Conservation (phyloP, 2,329 filamentous ascomycete species). For the Beauveria sp. region DNA sequence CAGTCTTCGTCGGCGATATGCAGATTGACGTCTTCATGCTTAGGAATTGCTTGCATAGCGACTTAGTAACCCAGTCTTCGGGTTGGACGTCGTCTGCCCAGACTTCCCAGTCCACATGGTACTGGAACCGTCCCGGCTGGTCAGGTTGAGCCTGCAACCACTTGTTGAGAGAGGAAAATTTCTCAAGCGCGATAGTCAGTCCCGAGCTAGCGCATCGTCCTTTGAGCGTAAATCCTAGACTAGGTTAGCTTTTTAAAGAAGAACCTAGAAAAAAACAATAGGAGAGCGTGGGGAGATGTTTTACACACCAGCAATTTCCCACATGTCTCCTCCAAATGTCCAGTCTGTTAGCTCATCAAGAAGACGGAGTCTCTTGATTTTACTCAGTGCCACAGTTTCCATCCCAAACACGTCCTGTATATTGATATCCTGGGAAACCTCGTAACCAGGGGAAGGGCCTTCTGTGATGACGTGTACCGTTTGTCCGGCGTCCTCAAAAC, state of each 20-base stretch:
- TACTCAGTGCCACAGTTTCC: neutral
- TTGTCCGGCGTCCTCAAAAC: neutral
- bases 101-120: neutral
- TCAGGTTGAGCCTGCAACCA: neutral
- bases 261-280: neutral
- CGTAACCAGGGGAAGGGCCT: neutral
- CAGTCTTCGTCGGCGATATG: neutral
- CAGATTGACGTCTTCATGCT: neutral
- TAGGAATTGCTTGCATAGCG: neutral
- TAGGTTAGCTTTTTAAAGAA: neutral
- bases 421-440: neutral
- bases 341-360: neutral
- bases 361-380: neutral
- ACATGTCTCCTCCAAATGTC: neutral
- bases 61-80: neutral
- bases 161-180: neutral
- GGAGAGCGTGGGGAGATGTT: neutral
- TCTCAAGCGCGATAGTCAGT: neutral
- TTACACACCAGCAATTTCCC: neutral
- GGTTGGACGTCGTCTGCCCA: neutral
- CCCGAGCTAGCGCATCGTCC: neutral
- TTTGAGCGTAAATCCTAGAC: neutral
- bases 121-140: neutral
- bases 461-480: neutral
- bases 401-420: neutral